These are phyloP conservation scores for Schoenoplectus triqueter DNA, from an alignment of 202 grass and related monocot species.

Conservation along the genomic window DNA sequence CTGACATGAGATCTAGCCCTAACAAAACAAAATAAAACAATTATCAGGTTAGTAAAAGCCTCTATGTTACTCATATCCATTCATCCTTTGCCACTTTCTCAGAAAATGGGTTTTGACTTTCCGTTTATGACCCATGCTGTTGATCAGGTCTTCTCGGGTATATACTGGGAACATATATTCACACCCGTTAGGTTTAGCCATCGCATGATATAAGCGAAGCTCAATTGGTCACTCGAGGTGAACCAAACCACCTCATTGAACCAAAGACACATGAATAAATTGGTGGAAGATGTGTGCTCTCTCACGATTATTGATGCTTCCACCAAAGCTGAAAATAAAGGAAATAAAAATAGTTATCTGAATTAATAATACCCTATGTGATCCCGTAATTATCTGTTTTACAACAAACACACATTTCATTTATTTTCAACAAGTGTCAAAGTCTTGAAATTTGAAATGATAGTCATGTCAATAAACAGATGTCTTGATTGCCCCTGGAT, in stretches of 20 bases:
- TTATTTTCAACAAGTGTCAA: neutral
- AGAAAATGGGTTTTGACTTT: constrained; percentile 79
- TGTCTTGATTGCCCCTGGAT: neutral
- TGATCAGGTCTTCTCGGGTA: constrained; percentile 77
- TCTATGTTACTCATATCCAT: constrained; percentile 1
- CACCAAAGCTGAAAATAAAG: constrained; percentile 65
- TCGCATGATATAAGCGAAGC: constrained; percentile 81
- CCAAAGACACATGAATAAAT: constrained; percentile 91
- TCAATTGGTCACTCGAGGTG: constrained; percentile 87
- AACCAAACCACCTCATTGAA: constrained; percentile 94
- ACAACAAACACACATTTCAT: neutral
- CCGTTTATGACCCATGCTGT: constrained; percentile 69
- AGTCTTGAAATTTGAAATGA: constrained; percentile 16
- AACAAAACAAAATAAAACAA: constrained; percentile 10
- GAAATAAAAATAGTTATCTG: constrained; percentile 29
- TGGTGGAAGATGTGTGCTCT: constrained; percentile 68
- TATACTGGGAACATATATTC: constrained; percentile 86
- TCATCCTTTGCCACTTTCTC: constrained; percentile 43
- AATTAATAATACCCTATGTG: constrained; percentile 35
- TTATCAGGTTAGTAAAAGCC: constrained; percentile 17
- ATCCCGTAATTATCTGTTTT: neutral
- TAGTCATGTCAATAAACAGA: neutral
- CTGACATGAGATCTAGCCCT: constrained; percentile 25
- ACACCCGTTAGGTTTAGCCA: constrained; percentile 52
- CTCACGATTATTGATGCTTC: constrained; percentile 87